Evolutionary conservation across 768 basidiomycete genomes (phyloP).

Genomic region (Termitomyces eurrhizus): DNA sequence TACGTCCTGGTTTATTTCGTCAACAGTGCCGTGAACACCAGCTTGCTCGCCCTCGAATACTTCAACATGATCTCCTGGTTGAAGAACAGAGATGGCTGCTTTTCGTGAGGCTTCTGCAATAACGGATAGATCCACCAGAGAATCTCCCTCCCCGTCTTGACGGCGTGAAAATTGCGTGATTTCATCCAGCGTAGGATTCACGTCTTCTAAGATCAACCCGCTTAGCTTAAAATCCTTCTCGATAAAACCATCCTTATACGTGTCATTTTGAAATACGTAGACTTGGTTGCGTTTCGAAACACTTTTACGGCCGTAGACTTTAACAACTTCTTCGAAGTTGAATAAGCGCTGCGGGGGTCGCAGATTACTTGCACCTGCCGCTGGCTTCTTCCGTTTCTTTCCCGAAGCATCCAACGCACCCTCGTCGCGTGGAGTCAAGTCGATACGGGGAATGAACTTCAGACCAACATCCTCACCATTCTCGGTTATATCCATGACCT

Average conservation of each 20-base stretch:
- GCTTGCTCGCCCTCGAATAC: slow-evolving; percentile 96
- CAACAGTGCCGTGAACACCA: slow-evolving; percentile 89
- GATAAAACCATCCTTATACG: slow-evolving; percentile 91
- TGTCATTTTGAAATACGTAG: slow-evolving; percentile 89
- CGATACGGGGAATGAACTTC: slow-evolving; percentile 96
- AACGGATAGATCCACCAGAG: slow-evolving; percentile 79
- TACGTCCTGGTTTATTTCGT: slow-evolving; percentile 82
- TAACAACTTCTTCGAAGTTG: slow-evolving; percentile 88
- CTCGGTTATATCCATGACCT: slow-evolving; percentile 91
- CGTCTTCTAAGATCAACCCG: slow-evolving; percentile 76
- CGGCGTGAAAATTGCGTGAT: slow-evolving; percentile 85
- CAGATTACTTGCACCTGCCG: slow-evolving; percentile 46
- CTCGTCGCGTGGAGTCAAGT: slow-evolving; percentile 88
- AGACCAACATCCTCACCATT: slow-evolving; percentile 91
- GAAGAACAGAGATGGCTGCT: slow-evolving; percentile 89
- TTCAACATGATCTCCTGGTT: slow-evolving; percentile 96
- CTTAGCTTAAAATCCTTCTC: slow-evolving; percentile 92
- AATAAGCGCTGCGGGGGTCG: slow-evolving; percentile 92
- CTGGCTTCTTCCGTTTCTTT: slow-evolving; percentile 68
- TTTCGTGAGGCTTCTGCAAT: slow-evolving; percentile 92
- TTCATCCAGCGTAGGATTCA: slow-evolving; percentile 95
- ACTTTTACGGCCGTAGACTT: slow-evolving; percentile 76
- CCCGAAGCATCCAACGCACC: slow-evolving; percentile 54
- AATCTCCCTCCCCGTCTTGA: slow-evolving; percentile 66
- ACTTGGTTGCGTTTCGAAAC: slow-evolving; percentile 71